Base-by-base conservation (phyloP, 2,329 filamentous ascomycete species). In the Sporothrix brasiliensis region DNA sequence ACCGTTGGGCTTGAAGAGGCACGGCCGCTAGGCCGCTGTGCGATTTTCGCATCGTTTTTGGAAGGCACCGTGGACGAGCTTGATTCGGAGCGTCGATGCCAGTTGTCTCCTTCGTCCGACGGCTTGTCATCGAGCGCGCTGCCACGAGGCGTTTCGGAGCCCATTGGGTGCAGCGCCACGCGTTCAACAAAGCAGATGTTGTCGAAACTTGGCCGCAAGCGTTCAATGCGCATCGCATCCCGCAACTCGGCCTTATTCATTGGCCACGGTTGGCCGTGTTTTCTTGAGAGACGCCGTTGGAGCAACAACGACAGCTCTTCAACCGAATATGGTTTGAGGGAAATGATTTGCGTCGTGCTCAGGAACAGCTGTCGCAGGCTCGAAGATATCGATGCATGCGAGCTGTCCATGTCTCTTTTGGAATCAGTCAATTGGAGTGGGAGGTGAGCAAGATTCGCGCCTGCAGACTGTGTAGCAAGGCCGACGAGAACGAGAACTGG, bases 201-300 rank as follows among this genome's bases (percentile, higher is more conserved):
- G 19, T 52, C 47, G 21, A 67, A 67, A 39, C 63, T 53, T 2
- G 63, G 63, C 19, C 63, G 47, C 19, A 53, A 53, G 27, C 47
- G 49, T 5, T 9, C 16, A 19, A 41, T 27, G 19, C 49, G 24
- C n/a, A 66, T 7, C 44, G n/a, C 61, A 3, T 50, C 41, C 4
- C 6, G 47, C 13, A 67, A 14, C 11, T n/a, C 49, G 19, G 27
- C 9, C n/a, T 9, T 49, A 10, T 10, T 2, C 11, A 21, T 1
- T 11, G 56, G 9, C 21, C 34, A 60, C 39, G 19, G 27, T 2
- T 2, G 24, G 14, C 44, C 13, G 11, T 9, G 4, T 2, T 50
- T 13, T 6, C 16, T 47, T n/a, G 47, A 19, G 19, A 50, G 63
- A 11, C 41, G 27, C 4, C 27, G 24, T 19, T 10, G 4, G 49